Conservation (phyloP, 2,329 filamentous ascomycete species). For the Colletotrichum lupini region DNA sequence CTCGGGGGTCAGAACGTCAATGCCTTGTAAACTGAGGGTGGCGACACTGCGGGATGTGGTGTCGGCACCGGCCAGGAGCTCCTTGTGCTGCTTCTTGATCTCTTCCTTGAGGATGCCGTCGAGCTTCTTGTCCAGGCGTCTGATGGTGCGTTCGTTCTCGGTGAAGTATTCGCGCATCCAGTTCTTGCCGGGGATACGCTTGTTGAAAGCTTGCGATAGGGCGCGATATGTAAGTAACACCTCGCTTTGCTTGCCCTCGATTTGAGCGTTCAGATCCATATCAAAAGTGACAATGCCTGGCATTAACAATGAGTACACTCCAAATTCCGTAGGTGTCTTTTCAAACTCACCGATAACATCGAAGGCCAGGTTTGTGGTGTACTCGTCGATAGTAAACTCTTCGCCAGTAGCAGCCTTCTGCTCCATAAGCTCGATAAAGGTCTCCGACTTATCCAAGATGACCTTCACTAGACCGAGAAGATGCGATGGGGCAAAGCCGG, state of each 20-base stretch:
- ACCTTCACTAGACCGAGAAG: conserved; percentile 47
- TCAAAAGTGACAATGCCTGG: conserved; percentile 46
- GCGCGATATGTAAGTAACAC: conserved; percentile 38
- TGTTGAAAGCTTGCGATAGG: conserved; percentile 23
- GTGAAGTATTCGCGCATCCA: conserved; percentile 40
- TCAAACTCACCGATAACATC: conserved; percentile 47
- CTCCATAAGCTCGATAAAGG: conserved; percentile 42
- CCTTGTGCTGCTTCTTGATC: conserved; percentile 23
- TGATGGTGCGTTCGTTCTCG: conserved; percentile 39
- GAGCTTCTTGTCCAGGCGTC: conserved; percentile 39
- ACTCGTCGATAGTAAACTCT: conserved; percentile 42
- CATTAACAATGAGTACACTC: neutral
- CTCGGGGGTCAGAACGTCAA: conserved; percentile 40
- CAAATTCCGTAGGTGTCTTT: conserved; percentile 21
- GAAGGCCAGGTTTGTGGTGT: conserved; percentile 48
- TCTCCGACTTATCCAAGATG: conserved; percentile 30
- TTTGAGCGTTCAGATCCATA: conserved; percentile 47
- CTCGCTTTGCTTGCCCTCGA: conserved; percentile 39
- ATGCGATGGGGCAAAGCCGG: conserved; percentile 28
- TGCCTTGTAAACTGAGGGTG: conserved; percentile 45
- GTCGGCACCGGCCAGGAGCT: conserved; percentile 19
- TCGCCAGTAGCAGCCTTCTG: conserved; percentile 40
- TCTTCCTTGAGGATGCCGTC: conserved; percentile 39
- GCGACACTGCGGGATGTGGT: conserved; percentile 42
- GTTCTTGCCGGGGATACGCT: conserved; percentile 37